Base-by-base conservation (phyloP, 2,329 filamentous ascomycete species). In the Colletotrichum noveboracense region DNA sequence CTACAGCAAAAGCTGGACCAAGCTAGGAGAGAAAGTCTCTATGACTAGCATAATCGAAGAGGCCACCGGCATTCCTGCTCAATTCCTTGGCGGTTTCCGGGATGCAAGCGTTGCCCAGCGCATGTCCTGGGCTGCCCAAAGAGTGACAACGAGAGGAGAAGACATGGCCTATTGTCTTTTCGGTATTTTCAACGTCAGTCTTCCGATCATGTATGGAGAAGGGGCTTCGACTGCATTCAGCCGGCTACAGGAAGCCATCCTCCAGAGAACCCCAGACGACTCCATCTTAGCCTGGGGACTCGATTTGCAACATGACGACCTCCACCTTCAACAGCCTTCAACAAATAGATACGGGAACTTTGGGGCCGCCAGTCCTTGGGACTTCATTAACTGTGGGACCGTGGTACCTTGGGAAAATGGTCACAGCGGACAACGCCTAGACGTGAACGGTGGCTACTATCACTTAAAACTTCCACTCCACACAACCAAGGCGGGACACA, bases 271-370 rank as follows among this genome's bases (percentile, higher is more conserved):
- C 3, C 43, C 43, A 48, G 43, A 48, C 43, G 18, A n/a, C 1
- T 48, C 43, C 3, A 48, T 48, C 13, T 4, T 48, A 7, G 43
- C 43, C 43, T 48, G 43, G 43, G 43, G 43, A 7, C 43, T 48
- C 12, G 3, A 48, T 1, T 13, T 48, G n/a, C 10, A 48, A 21
- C 9, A 48, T 21, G 43, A 13, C 0, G 10, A 21, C 3, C 9
- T 13, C n/a, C 3, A 4, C 4, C 3, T 9, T n/a, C 18, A 48
- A 7, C 18, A 12, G 0, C n/a, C 18, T 1, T 21, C n/a, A 4
- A 48, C 0, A 3, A 48, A 10, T 2, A 6, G 43, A 48, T 48
- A 48, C 3, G 43, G 43, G 3, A 6, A 48, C n/a, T 0, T 48
- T 13, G 5, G 21, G 43, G 43, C 43, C 10, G 10, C n/a, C 9